Evolutionary conservation across 352 stramenopile species (phyloP), one percentile per base, ranked within the genome.

Genomic region (Globisporangium megalacanthum): DNA sequence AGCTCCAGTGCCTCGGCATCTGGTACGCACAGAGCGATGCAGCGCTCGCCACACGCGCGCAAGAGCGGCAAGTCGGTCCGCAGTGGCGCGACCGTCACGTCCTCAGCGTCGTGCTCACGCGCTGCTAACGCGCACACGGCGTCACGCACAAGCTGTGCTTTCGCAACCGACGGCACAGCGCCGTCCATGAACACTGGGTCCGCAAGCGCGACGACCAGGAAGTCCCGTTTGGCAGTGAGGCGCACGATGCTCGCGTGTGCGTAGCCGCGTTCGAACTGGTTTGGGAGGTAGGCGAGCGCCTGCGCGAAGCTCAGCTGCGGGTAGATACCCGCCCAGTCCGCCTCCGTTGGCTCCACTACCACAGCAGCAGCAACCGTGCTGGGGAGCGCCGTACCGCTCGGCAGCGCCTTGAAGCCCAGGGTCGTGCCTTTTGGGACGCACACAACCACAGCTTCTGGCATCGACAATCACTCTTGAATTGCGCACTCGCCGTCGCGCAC

Each of bases 281-380:
- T 70, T 10, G 63, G 63, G 20, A 66, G 49, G 55, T 70, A 70
- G 49, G 54, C 54, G 37, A 70, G 11, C 17, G 63, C 63, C 48
- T 66, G 63, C 25, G 49, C 25, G n/a, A 70, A 58, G 25, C 52
- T 64, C 29, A 70, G 51, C 54, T 70, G 63, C 37, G 63, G 63
- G 51, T 70, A 70, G 22, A 70, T 59, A 1, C 58, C 63, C 29
- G 63, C 61, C 63, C 63, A 70, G 52, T 70, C 60, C 29, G 31
- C 31, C 29, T 54, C 47, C n/a, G 15, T 11, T 7, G 35, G 14
- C 9, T 52, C 14, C 22, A 7, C 19, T n/a, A 17, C 15, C 19
- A 29, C 1, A 13, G 29, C 11, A 39, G 9, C 10, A 14, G n/a
- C 42, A 45, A 36, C 29, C 9, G 37, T 33, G 6, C 35, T 36